Percentiles rank a stretch among this genome's conserved stretches.
Conservation (phyloP, 2,329 filamentous ascomycete species). For the Pseudogymnoascus sp. region DNA sequence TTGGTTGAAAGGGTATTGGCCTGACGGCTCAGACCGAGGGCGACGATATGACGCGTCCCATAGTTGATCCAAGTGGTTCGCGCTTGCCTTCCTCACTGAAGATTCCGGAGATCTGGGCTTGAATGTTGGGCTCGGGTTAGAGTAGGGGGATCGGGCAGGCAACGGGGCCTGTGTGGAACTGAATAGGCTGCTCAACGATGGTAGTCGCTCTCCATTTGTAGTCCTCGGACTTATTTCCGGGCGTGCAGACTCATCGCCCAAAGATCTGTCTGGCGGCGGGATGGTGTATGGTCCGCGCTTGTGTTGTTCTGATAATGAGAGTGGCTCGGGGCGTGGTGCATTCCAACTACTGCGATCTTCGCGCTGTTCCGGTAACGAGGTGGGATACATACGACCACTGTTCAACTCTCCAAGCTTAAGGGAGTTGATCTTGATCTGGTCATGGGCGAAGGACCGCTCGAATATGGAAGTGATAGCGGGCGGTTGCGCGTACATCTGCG, state of each 20-base stretch:
- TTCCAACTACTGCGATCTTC: neutral
- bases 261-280: neutral
- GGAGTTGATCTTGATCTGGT: neutral
- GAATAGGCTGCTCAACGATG: conserved; percentile 29
- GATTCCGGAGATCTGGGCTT: conserved; percentile 22
- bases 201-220: conserved; percentile 24
- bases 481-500: conserved; percentile 2
- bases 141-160: conserved; percentile 24
- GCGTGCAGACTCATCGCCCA: neutral
- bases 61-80: conserved; percentile 20
- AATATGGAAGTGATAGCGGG: neutral
- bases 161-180: conserved; percentile 14
- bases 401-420: neutral
- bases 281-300: neutral
- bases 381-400: conserved; percentile 1
- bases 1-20: conserved; percentile 13
- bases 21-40: conserved; percentile 15
- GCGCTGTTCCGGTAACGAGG: neutral
- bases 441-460: neutral
- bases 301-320: neutral
- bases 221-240: neutral
- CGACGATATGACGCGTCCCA: conserved; percentile 23
- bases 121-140: conserved; percentile 26
- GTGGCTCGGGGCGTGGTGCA: neutral
- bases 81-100: conserved; percentile 20